Percentiles rank a stretch among this genome's conserved stretches.
Conservation (phyloP, 2,329 filamentous ascomycete species). For the Myriosclerotinia curreyana region DNA sequence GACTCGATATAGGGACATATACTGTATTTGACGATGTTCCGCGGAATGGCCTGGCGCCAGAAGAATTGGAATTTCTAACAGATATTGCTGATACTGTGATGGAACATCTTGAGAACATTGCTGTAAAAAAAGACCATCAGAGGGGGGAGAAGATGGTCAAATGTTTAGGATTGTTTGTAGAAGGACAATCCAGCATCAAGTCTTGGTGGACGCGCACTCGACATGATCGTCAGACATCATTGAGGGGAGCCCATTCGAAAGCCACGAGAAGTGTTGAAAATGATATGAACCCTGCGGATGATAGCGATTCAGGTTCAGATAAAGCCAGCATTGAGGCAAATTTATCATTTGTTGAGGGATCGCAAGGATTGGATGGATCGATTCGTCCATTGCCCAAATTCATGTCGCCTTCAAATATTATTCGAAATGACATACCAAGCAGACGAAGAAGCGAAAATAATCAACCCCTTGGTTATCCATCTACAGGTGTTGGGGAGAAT, state of each 20-base stretch:
- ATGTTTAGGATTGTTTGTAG: constrained; percentile 20
- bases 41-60: constrained; percentile 48
- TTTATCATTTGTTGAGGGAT: neutral
- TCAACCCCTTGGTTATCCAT: neutral
- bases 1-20: constrained; percentile 34
- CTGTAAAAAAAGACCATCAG: constrained; percentile 44
- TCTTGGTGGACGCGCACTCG: constrained; percentile 34
- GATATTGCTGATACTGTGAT: constrained; percentile 56
- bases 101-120: constrained; percentile 58
- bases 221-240: constrained; percentile 23
- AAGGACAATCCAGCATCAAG: constrained; percentile 17
- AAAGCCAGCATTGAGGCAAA: neutral
- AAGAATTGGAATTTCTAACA: constrained; percentile 54
- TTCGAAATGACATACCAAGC: neutral
- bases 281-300: neutral
- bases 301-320: neutral
- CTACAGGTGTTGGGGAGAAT: neutral
- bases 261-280: neutral
- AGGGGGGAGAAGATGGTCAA: constrained; percentile 24
- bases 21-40: constrained; percentile 54
- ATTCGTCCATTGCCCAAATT: neutral
- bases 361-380: neutral
- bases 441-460: neutral
- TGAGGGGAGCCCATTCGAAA: neutral
- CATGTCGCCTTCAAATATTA: too few species aligned